Evolutionary conservation across 345 rosid species (phyloP).

Genomic region (Eucalyptus cladocalyx): DNA sequence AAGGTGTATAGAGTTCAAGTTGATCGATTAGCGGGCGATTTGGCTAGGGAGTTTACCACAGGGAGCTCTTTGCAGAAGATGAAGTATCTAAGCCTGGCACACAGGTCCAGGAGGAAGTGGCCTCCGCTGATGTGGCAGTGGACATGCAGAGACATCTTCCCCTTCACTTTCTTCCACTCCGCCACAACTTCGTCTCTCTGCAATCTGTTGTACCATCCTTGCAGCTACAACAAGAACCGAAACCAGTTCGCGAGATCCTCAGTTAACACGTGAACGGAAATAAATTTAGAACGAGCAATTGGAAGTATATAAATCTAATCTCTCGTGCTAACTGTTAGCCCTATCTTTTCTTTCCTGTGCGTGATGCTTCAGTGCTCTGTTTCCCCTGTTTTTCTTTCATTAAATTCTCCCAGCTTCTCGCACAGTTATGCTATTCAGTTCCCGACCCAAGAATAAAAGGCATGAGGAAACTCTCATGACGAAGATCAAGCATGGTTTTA

Average conservation of each 20-base stretch:
- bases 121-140: slow-evolving; percentile 99
- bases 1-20: neutral
- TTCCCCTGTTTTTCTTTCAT: neutral
- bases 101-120: slow-evolving; percentile 63
- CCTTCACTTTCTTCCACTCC: slow-evolving; percentile 95
- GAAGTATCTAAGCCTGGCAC: slow-evolving; percentile 59
- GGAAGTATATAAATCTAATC: neutral
- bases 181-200: slow-evolving; percentile 97
- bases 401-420: neutral
- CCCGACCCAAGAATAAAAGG: neutral
- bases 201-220: slow-evolving; percentile 78
- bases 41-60: slow-evolving; percentile 29
- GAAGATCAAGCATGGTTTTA: neutral
- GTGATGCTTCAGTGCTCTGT: neutral
- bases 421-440: neutral
- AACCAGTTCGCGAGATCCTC: neutral
- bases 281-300: neutral
- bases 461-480: neutral
- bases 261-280: neutral
- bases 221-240: slow-evolving; percentile 48
- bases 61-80: slow-evolving; percentile 88
- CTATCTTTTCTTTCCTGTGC: neutral
- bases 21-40: neutral
- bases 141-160: slow-evolving; percentile 89
- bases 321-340: neutral